Conservation (phyloP, 2,329 filamentous ascomycete species). For the Corinectria fuckeliana region DNA sequence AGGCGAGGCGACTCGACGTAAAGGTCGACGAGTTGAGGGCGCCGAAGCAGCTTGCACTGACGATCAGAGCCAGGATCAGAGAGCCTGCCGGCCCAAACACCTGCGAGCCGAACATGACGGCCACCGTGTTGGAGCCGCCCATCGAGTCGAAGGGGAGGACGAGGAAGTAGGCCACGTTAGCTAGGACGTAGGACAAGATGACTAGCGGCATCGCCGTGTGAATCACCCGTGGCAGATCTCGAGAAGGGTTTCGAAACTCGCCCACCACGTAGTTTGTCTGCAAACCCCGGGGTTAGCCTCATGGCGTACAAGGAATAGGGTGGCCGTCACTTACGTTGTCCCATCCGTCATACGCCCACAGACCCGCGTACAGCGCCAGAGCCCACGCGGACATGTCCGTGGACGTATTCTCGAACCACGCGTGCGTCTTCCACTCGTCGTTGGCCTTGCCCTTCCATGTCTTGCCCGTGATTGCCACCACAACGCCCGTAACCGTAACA, state of each 20-base stretch:
- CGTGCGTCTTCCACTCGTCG: slow-evolving; percentile 82
- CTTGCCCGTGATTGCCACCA: slow-evolving; percentile 86
- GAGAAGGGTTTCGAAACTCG: slow-evolving; percentile 89
- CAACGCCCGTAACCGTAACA: slow-evolving; percentile 85
- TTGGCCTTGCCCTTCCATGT: slow-evolving; percentile 78
- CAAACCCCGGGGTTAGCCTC: slow-evolving; percentile 29
- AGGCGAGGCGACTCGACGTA: slow-evolving; percentile 89
- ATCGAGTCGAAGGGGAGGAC: slow-evolving; percentile 83
- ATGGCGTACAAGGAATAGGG: not conserved
- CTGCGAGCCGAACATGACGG: slow-evolving; percentile 87
- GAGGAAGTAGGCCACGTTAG: slow-evolving; percentile 93
- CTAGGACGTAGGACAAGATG: slow-evolving; percentile 86
- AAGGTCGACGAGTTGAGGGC: slow-evolving; percentile 95
- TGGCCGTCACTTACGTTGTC: slow-evolving; percentile 77
- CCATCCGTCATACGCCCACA: slow-evolving; percentile 99
- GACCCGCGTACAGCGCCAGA: slow-evolving; percentile 89
- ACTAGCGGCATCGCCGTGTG: slow-evolving; percentile 96
- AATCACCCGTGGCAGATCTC: slow-evolving; percentile 92
- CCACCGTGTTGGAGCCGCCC: slow-evolving; percentile 91
- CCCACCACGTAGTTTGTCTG: slow-evolving; percentile 97
- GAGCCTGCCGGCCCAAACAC: slow-evolving; percentile 88
- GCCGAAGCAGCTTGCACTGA: slow-evolving; percentile 91
- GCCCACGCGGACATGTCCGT: slow-evolving; percentile 86
- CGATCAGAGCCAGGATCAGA: slow-evolving; percentile 84
- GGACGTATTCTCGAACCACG: slow-evolving; percentile 89